A percentile compares a stretch with the other conserved stretches of the same genome.
Conservation (phyloP, 371 early-diverging fungal genomes). For the Mortierella sp. region DNA sequence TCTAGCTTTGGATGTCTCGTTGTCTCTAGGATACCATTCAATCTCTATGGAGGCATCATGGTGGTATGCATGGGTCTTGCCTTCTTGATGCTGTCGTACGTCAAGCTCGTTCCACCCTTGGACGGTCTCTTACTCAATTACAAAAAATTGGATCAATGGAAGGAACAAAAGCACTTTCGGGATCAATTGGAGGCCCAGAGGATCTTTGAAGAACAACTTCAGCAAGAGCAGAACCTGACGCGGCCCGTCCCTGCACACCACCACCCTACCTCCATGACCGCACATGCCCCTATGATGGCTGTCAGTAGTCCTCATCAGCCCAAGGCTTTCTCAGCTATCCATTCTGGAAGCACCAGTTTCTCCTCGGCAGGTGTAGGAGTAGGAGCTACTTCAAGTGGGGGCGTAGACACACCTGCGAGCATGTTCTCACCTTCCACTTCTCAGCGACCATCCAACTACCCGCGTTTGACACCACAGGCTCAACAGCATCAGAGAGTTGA, state of each 20-base stretch:
- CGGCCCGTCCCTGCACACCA: conserved; percentile 21
- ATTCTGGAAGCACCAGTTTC: conserved; percentile 18
- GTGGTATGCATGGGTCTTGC: conserved; percentile 52
- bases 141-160: conserved; percentile 43
- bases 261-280: conserved; percentile 25
- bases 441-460: conserved; percentile 1
- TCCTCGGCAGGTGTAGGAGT: conserved; percentile 7
- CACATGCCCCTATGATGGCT: conserved; percentile 25
- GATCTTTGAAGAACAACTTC: conserved; percentile 50
- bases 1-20: conserved; percentile 49
- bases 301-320: conserved; percentile 32
- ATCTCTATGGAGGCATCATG: conserved; percentile 50
- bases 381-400: conserved; percentile 9
- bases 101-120: conserved; percentile 43
- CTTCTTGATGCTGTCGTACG: conserved; percentile 44
- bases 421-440: conserved; percentile 30
- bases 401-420: conserved; percentile 2
- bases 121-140: conserved; percentile 46
- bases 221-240: conserved; percentile 41
- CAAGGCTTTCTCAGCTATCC: conserved; percentile 12
- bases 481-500: conserved; percentile 6
- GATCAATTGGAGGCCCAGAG: conserved; percentile 46
- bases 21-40: conserved; percentile 41
- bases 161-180: conserved; percentile 47
- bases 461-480: not conserved